Percentiles rank a stretch among this genome's conserved stretches.
phyloP scores from a whole-genome alignment of 306 rosid genomes.

The Glycine tomentella region DNA sequence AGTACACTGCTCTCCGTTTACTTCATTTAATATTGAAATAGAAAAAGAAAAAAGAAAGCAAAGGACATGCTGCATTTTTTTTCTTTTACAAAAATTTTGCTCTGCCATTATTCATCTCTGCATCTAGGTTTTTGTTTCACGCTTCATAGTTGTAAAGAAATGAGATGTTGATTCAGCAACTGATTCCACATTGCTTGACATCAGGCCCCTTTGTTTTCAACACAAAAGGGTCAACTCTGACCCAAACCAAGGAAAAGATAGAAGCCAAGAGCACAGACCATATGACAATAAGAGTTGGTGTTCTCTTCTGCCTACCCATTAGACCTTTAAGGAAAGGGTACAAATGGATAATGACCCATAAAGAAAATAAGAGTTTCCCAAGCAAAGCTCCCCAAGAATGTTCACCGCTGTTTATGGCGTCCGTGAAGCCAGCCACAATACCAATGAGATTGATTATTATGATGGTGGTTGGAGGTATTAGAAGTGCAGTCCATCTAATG shows the following conservation, averaged over 20 bases:
- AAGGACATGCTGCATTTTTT: not conserved
- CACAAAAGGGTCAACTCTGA: conserved; percentile 92
- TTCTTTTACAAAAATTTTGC: not conserved
- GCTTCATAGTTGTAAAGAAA: not conserved
- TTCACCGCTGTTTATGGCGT: conserved; percentile 89
- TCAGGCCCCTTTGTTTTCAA: conserved; percentile 92
- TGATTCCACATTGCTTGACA: conserved; percentile 85
- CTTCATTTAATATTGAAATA: too few species aligned
- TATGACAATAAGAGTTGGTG: conserved; percentile 89
- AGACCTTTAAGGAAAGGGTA: conserved; percentile 98
- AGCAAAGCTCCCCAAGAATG: conserved; percentile 90
- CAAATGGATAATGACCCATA: conserved; percentile 92
- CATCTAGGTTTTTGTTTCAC: not conserved
- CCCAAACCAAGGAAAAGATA: conserved; percentile 97
- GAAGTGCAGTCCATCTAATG: conserved; percentile 86
- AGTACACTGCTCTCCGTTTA: too few species aligned
- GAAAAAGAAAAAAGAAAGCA: too few species aligned
- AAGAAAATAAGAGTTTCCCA: conserved; percentile 93
- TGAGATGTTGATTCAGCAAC: conserved; percentile 64
- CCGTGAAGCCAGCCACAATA: conserved; percentile 93
- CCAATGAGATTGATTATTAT: conserved; percentile 84
- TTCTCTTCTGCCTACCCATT: conserved; percentile 94
- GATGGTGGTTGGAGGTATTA: conserved; percentile 92
- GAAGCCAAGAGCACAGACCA: conserved; percentile 99
- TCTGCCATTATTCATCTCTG: not conserved